Percentiles rank a stretch among this genome's conserved stretches.
These are phyloP conservation scores for Botrytis tulipae DNA, from an alignment of 2,329 filamentous ascomycete species.

Conservation along the genomic window DNA sequence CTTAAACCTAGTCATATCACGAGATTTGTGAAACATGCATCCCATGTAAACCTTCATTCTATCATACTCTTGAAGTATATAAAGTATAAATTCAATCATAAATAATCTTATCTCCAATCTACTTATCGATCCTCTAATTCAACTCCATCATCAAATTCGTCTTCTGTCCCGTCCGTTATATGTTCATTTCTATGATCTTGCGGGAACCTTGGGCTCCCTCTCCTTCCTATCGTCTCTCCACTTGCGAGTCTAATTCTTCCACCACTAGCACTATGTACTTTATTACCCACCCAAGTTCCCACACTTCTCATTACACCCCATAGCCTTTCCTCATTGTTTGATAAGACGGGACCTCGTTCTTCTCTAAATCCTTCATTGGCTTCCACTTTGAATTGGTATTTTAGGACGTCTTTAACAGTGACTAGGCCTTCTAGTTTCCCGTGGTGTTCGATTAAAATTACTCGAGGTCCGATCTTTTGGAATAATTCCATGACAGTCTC, in stretches of 20 bases:
- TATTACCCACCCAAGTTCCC: conserved; percentile 58
- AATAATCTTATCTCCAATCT: not conserved
- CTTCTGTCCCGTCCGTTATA: conserved; percentile 54
- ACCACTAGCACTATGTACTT: conserved; percentile 51
- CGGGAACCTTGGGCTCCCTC: conserved; percentile 31
- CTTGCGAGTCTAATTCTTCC: conserved; percentile 54
- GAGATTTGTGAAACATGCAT: not conserved
- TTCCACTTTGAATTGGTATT: conserved; percentile 96
- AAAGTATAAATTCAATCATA: not conserved
- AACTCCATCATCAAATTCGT: conserved; percentile 46
- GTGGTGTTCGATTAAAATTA: conserved; percentile 88
- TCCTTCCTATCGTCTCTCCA: conserved; percentile 37
- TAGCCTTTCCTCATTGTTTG: conserved; percentile 61
- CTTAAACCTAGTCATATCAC: not conserved
- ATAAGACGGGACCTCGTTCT: conserved; percentile 43
- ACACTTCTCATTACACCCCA: conserved; percentile 57
- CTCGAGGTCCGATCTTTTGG: conserved; percentile 92
- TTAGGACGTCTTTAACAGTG: conserved; percentile 94
- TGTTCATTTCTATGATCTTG: conserved; percentile 32
- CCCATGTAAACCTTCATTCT: not conserved
- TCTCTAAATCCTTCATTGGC: conserved; percentile 73
- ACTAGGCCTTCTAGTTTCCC: conserved; percentile 81
- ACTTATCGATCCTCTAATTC: conserved; percentile 42
- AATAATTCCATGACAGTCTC: conserved; percentile 99
- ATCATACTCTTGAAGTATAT: not conserved